phyloP scores from a whole-genome alignment of 805 yeast species.

The Ogataea paradorogensis region DNA sequence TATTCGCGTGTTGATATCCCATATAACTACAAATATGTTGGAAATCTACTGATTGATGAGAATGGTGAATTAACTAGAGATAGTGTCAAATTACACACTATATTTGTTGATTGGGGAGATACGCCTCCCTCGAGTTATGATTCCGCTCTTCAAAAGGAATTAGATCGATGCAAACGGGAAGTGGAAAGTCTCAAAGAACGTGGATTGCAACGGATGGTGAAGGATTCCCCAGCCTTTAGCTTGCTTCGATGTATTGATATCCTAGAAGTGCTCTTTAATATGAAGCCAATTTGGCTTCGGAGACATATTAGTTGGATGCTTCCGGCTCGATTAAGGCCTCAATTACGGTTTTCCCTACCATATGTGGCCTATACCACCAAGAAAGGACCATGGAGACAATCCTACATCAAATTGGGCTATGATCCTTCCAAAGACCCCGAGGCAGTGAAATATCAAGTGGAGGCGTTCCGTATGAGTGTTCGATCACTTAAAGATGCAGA shows the following conservation, averaged over 20 bases:
- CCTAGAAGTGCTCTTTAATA: constrained; percentile 50
- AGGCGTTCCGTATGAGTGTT: constrained; percentile 60
- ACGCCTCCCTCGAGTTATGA: constrained; percentile 50
- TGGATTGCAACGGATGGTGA: constrained; percentile 24
- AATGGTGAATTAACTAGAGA: constrained; percentile 51
- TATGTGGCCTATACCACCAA: constrained; percentile 77
- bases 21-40: constrained; percentile 70
- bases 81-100: constrained; percentile 50
- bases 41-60: constrained; percentile 60
- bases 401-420: constrained; percentile 73
- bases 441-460: constrained; percentile 74
- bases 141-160: constrained; percentile 45
- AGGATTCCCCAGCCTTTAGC: constrained; percentile 30
- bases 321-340: constrained; percentile 44
- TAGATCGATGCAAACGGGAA: constrained; percentile 35
- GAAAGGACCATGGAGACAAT: constrained; percentile 94
- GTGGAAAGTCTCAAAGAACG: constrained; percentile 31
- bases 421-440: constrained; percentile 62
- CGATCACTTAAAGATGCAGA: constrained; percentile 25
- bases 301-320: constrained; percentile 61
- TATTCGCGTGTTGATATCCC: constrained; percentile 78
- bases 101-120: constrained; percentile 48
- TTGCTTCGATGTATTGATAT: constrained; percentile 44
- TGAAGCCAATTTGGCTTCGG: constrained; percentile 84
- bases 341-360: constrained; percentile 74